A percentile compares a stretch with the other conserved stretches of the same genome.
These are phyloP conservation scores for Daucus carota DNA, from an alignment of 129 eudicot genomes.

Conservation along the genomic window DH1_v3.0 NC_030384.2:44495001-44495500, in stretches of 20 bases:
- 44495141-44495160: too few relatives aligned
- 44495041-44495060: too few relatives aligned
- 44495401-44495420: constrained; percentile 34
- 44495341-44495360: constrained; percentile 38
- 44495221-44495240: neutral
- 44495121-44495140: too few relatives aligned
- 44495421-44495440: constrained; percentile 35
- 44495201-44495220: neutral
- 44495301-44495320: neutral
- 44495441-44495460: constrained; percentile 22
- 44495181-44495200: constrained; percentile 1
- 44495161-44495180: neutral
- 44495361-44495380: constrained; percentile 36
- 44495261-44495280: constrained; percentile 2
- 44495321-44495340: neutral
- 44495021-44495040: too few relatives aligned
- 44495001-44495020: too few relatives aligned
- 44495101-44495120: too few relatives aligned
- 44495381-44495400: constrained; percentile 26
- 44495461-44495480: constrained; percentile 8
- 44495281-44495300: neutral
- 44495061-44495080: too few relatives aligned
- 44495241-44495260: constrained; percentile 3
- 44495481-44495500: constrained; percentile 2
- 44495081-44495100: too few relatives aligned